A percentile compares a stretch with the other conserved stretches of the same genome.
Conservation (phyloP, 2,329 filamentous ascomycete genomes). For the Trichothecium roseum region DNA sequence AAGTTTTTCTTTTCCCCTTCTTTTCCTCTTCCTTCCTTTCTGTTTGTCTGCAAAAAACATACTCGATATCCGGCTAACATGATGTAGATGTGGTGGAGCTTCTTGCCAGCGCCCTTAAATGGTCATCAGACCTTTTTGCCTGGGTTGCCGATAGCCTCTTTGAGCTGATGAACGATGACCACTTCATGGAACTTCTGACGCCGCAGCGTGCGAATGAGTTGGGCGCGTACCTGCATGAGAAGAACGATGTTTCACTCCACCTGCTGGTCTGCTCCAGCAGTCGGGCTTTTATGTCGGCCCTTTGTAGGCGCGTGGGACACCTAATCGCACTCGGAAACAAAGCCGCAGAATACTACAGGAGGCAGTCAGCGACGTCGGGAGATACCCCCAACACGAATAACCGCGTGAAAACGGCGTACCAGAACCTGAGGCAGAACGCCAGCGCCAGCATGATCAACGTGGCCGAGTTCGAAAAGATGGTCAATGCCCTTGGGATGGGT, state of each 20-base stretch:
- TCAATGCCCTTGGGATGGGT: conserved; percentile 37
- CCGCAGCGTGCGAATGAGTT: conserved; percentile 37
- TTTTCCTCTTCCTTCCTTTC: no score
- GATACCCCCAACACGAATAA: conserved; percentile 28
- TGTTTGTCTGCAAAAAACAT: no score
- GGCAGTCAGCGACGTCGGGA: conserved; percentile 28
- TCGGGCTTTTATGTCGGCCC: conserved; percentile 59
- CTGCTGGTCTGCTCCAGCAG: conserved; percentile 64
- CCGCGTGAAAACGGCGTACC: conserved; percentile 46
- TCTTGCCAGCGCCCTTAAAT: conserved; percentile 65
- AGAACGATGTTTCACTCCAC: conserved; percentile 49
- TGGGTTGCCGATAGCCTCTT: conserved; percentile 53
- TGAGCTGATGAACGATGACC: conserved; percentile 38
- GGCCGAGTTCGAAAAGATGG: conserved; percentile 51
- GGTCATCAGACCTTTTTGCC: conserved; percentile 62
- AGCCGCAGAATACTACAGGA: conserved; percentile 41
- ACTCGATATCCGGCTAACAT: neutral
- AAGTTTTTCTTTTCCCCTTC: no score
- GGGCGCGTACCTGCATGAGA: conserved; percentile 38
- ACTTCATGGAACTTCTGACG: conserved; percentile 39
- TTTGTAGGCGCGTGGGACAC: conserved; percentile 53
- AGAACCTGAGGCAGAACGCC: conserved; percentile 40
- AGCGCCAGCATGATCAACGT: conserved; percentile 45
- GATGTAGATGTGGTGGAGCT: conserved; percentile 57
- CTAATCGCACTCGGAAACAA: conserved; percentile 39